A percentile compares a stretch with the other conserved stretches of the same genome.
Conservation (phyloP, 2,329 filamentous ascomycete genomes). For the Chaetomium olivaceum region DNA sequence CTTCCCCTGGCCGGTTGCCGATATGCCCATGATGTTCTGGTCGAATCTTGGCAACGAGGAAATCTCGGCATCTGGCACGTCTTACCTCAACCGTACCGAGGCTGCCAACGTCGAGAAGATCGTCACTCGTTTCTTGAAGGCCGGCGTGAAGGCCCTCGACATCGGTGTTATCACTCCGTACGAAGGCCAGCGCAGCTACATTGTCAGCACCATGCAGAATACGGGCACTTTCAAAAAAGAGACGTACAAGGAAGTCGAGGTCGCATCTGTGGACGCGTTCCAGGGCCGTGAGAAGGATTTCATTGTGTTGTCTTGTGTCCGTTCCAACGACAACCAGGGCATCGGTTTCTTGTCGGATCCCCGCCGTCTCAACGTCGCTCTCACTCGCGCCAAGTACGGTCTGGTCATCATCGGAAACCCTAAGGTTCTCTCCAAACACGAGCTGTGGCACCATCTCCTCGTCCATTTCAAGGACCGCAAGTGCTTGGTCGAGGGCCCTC, state of each 20-base stretch:
- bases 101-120: conserved; percentile 98
- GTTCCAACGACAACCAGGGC: conserved; percentile 97
- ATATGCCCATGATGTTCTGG: conserved; percentile 99
- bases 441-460: conserved; percentile 93
- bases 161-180: conserved; percentile 99
- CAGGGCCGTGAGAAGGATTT: conserved; percentile 99
- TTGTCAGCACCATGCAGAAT: conserved; percentile 99
- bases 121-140: conserved; percentile 97
- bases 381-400: conserved; percentile 96
- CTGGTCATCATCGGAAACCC: conserved; percentile 96
- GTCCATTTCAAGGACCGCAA: conserved; percentile 96
- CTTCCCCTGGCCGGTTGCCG: conserved; percentile 93
- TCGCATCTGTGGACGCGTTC: conserved; percentile 97
- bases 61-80: conserved; percentile 95
- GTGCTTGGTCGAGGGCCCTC: conserved; percentile 90
- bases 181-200: conserved; percentile 96
- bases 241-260: conserved; percentile 96
- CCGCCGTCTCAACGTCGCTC: conserved; percentile 91
- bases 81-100: conserved; percentile 96
- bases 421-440: conserved; percentile 96
- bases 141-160: conserved; percentile 86
- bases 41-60: conserved; percentile 97
- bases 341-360: conserved; percentile 99
- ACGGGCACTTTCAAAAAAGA: conserved; percentile 98
- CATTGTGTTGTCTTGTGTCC: conserved; percentile 95